phyloP scores from a whole-genome alignment of 805 yeast genomes.

The Blastobotrys americana region DNA sequence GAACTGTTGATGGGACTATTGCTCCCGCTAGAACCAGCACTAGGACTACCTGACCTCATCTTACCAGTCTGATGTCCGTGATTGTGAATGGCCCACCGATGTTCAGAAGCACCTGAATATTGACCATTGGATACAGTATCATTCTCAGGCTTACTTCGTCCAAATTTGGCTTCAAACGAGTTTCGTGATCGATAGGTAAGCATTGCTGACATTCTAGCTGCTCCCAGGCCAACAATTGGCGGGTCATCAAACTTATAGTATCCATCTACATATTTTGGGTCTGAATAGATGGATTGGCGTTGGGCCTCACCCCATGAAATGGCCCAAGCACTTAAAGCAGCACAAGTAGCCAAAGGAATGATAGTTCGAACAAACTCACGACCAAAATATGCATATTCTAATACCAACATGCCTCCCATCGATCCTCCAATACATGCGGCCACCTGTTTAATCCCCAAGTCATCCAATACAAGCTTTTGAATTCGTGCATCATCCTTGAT shows the following conservation, averaged over 20 bases:
- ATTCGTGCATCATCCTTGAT: constrained; percentile 86
- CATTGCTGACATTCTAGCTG: constrained; percentile 96
- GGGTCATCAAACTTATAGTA: constrained; percentile 72
- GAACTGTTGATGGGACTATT: too few relatives aligned
- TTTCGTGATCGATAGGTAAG: constrained; percentile 88
- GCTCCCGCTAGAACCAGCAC: neutral
- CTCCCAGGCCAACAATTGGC: constrained; percentile 81
- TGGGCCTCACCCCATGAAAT: constrained; percentile 99
- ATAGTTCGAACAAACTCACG: constrained; percentile 58
- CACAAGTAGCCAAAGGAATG: constrained; percentile 87
- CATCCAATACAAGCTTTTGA: constrained; percentile 70
- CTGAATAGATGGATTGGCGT: constrained; percentile 90
- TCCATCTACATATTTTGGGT: constrained; percentile 89
- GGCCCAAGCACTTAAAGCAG: constrained; percentile 96
- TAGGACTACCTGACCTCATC: neutral
- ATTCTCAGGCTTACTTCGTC: constrained; percentile 62
- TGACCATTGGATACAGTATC: constrained; percentile 19
- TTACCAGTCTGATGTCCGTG: constrained; percentile 55
- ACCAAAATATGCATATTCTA: constrained; percentile 78
- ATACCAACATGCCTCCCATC: constrained; percentile 96
- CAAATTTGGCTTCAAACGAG: constrained; percentile 84
- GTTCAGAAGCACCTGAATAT: constrained; percentile 47
- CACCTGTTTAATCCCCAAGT: constrained; percentile 65
- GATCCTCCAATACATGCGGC: constrained; percentile 94
- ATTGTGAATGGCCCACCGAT: constrained; percentile 78